Percentiles rank a stretch among this genome's conserved stretches.
phyloP scores from a whole-genome alignment of 768 basidiomycete genomes.

The Kwoniella pini region DNA sequence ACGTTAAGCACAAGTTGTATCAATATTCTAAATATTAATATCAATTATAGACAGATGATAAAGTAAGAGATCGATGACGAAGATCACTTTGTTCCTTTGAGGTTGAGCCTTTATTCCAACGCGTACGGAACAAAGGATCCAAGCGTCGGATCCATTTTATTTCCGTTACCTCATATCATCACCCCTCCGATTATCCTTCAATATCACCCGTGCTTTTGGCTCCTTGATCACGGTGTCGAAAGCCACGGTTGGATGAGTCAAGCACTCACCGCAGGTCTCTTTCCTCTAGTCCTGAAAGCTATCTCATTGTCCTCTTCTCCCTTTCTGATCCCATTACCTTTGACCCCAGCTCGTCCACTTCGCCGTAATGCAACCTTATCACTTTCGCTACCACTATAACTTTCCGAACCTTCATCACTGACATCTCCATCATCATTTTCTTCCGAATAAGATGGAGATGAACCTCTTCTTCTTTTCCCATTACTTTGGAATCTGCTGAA shows the following conservation, averaged over 20 bases:
- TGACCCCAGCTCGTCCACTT: constrained; percentile 5
- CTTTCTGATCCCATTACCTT: background rate
- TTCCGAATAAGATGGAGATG: background rate
- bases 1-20: too few species aligned
- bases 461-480: constrained; percentile 5
- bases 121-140: background rate
- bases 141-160: too few species aligned
- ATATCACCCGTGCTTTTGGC: too few species aligned
- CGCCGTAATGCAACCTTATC: constrained; percentile 14
- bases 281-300: constrained; percentile 7
- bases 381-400: constrained; percentile 4
- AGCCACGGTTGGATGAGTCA: too few species aligned
- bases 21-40: too few species aligned
- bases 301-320: constrained; percentile 5
- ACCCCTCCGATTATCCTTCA: too few species aligned
- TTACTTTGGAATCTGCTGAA: background rate
- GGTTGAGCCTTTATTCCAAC: background rate
- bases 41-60: too few species aligned
- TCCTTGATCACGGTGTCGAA: too few species aligned
- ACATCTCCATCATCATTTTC: constrained; percentile 1
- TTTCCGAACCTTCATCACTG: constrained; percentile 7
- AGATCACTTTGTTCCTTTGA: too few species aligned
- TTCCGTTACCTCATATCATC: too few species aligned
- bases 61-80: too few species aligned
- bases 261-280: constrained; percentile 8